Percentiles rank a stretch among this genome's conserved stretches.
Evolutionary conservation across 768 basidiomycete species (phyloP).

Genomic region (Albatrellus ellisii): DNA sequence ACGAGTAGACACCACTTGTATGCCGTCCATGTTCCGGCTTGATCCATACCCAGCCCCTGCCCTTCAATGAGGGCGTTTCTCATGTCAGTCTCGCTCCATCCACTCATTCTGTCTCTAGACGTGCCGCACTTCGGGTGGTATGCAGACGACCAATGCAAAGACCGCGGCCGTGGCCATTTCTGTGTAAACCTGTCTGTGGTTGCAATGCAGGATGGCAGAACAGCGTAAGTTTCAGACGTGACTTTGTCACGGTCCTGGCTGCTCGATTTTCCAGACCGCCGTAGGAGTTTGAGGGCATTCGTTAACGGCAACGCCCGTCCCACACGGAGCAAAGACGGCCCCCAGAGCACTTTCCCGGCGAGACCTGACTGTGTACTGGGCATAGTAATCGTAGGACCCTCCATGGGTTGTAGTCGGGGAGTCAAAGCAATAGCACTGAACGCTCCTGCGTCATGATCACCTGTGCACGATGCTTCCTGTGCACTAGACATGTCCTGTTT

Average conservation of each 20-base stretch:
- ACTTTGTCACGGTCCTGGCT: neutral
- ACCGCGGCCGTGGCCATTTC: conserved; percentile 36
- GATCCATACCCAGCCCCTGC: conserved; percentile 25
- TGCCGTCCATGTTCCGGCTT: conserved; percentile 38
- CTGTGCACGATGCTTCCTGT: no score
- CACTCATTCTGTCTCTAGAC: conserved; percentile 6
- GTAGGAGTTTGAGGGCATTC: no score
- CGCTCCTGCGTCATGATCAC: no score
- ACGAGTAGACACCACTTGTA: conserved; percentile 49
- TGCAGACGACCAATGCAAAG: conserved; percentile 11
- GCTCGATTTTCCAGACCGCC: neutral
- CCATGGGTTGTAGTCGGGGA: no score
- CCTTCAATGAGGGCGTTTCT: conserved; percentile 20
- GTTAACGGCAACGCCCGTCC: no score
- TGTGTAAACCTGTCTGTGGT: conserved; percentile 29
- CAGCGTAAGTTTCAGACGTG: neutral
- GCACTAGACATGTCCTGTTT: no score
- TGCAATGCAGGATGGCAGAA: conserved; percentile 1
- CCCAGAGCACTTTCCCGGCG: no score
- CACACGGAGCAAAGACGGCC: no score
- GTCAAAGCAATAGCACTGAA: no score
- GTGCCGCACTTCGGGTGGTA: conserved; percentile 5
- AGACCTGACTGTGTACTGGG: no score
- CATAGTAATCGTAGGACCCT: no score
- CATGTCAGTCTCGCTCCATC: conserved; percentile 3